Percentiles rank a stretch among this genome's conserved stretches.
Evolutionary conservation across 768 basidiomycete species (phyloP).

Genomic region (Mycena crocata): DNA sequence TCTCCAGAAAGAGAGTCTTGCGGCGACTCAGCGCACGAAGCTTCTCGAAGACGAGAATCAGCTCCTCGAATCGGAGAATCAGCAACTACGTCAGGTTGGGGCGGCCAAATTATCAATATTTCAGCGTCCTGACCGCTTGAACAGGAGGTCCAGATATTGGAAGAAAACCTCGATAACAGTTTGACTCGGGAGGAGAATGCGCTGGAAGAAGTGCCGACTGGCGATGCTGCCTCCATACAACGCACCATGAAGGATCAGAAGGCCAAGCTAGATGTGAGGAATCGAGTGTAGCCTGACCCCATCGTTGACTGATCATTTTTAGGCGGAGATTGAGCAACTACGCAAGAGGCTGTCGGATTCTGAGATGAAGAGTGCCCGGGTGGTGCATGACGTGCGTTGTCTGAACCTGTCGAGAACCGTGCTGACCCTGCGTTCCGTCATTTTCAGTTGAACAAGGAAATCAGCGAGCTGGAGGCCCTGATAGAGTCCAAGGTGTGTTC

Average conservation of each 20-base stretch:
- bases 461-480: slow-evolving; percentile 90
- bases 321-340: slow-evolving; percentile 77
- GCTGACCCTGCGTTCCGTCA: slow-evolving; percentile 21
- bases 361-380: slow-evolving; percentile 81
- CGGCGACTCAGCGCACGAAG: slow-evolving; percentile 71
- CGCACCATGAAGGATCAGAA: slow-evolving; percentile 60
- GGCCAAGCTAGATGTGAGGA: slow-evolving; percentile 61
- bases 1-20: slow-evolving; percentile 83
- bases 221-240: slow-evolving; percentile 55
- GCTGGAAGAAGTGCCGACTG: slow-evolving; percentile 36
- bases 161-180: slow-evolving; percentile 77
- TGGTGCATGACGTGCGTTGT: slow-evolving; percentile 72
- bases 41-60: slow-evolving; percentile 84
- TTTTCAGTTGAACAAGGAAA: slow-evolving; percentile 88
- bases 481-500: slow-evolving; percentile 92
- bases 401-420: background rate
- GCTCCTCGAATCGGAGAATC: slow-evolving; percentile 70
- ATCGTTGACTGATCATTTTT: background rate
- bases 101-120: background rate
- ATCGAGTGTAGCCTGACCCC: background rate
- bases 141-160: slow-evolving; percentile 81
- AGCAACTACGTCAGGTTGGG: slow-evolving; percentile 78
- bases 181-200: slow-evolving; percentile 63
- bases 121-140: slow-evolving; percentile 9
- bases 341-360: slow-evolving; percentile 75